Percentiles rank a stretch among this genome's conserved stretches.
Evolutionary conservation across 768 basidiomycete genomes (phyloP).

Genomic region (Termitomyces sp.): DNA sequence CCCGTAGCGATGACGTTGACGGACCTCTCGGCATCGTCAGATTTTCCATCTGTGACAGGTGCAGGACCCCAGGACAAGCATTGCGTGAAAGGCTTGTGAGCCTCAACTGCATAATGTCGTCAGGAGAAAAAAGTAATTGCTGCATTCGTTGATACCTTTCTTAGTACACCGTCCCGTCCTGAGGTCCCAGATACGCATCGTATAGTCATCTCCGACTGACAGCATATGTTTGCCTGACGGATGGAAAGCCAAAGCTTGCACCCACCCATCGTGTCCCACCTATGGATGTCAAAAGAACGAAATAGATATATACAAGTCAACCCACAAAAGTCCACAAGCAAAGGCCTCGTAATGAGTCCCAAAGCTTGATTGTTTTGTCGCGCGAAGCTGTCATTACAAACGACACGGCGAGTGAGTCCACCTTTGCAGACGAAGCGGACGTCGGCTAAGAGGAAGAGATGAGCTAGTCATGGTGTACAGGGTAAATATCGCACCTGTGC

Average conservation of each 20-base stretch:
- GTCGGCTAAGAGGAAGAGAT: constrained; percentile 1
- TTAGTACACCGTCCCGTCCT: constrained; percentile 60
- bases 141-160: constrained; percentile 49
- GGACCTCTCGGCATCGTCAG: constrained; percentile 9
- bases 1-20: constrained; percentile 18
- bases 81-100: constrained; percentile 9
- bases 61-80: constrained; percentile 10
- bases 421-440: constrained; percentile 1
- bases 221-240: constrained; percentile 66
- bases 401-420: constrained; percentile 18
- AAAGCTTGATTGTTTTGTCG: constrained; percentile 70
- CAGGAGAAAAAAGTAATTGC: neutral
- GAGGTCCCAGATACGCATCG: constrained; percentile 68
- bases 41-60: constrained; percentile 5
- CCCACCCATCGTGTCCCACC: constrained; percentile 65
- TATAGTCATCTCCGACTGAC: constrained; percentile 37
- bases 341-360: constrained; percentile 65
- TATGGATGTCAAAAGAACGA: neutral
- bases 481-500: constrained; percentile 20
- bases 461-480: neutral
- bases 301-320: constrained; percentile 1
- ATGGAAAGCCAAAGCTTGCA: constrained; percentile 65
- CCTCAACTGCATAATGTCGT: constrained; percentile 2
- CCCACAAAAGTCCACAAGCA: constrained; percentile 53
- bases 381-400: constrained; percentile 65